phyloP scores from a whole-genome alignment of 768 basidiomycete species.

The Cystofilobasidium macerans region DNA sequence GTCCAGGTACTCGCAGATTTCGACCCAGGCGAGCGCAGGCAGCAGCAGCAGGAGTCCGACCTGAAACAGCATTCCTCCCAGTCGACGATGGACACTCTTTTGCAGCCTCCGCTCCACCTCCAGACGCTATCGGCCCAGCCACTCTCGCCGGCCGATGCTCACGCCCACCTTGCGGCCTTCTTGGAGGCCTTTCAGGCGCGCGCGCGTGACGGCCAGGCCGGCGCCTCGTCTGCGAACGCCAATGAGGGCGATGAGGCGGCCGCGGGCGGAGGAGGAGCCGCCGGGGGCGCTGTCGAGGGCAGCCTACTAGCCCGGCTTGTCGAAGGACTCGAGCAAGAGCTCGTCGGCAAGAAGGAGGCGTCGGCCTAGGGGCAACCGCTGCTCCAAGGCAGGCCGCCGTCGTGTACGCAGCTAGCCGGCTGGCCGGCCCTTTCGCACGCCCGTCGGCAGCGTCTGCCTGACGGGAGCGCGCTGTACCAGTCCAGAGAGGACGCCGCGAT shows the following conservation, averaged over 20 bases:
- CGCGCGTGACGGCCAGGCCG: neutral
- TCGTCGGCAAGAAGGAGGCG: neutral
- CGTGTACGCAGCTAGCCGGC: too few relatives aligned
- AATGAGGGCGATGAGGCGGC: neutral
- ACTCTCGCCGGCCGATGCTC: slow-evolving; percentile 3
- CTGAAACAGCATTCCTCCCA: too few relatives aligned
- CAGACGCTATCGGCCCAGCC: neutral
- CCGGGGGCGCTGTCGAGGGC: slow-evolving; percentile 22
- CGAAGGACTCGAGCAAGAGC: slow-evolving; percentile 6
- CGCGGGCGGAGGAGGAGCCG: neutral
- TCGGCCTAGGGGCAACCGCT: neutral
- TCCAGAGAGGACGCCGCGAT: too few relatives aligned
- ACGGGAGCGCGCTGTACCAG: too few relatives aligned
- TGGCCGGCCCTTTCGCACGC: too few relatives aligned
- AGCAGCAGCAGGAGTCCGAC: too few relatives aligned
- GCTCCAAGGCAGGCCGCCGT: neutral
- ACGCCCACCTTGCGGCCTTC: slow-evolving; percentile 10
- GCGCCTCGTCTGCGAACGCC: neutral
- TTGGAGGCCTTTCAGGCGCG: slow-evolving; percentile 12
- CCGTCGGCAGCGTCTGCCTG: too few relatives aligned
- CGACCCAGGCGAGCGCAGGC: too few relatives aligned
- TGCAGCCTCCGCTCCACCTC: slow-evolving; percentile 16
- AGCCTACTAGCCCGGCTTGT: slow-evolving; percentile 13
- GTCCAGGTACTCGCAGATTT: too few relatives aligned
- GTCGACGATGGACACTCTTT: neutral